These are phyloP conservation scores for Pseudogymnoascus sp. DNA, from an alignment of 2,329 filamentous ascomycete genomes.

Conservation along the genomic window DNA sequence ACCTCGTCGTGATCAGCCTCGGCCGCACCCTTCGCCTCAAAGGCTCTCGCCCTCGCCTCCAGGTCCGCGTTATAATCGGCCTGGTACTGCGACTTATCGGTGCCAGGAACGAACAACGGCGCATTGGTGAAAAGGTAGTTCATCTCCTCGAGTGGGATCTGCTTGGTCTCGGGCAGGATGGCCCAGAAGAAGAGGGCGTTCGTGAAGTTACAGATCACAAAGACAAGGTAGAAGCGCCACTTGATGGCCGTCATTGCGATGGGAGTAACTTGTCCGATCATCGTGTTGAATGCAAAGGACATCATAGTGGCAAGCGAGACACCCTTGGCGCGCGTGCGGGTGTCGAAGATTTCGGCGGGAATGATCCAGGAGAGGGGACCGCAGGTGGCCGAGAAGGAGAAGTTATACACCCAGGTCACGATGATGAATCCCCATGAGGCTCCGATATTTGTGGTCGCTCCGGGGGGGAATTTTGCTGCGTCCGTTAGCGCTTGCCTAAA, in stretches of 20 bases:
- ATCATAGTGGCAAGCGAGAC: constrained; percentile 68
- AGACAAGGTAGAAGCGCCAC: constrained; percentile 47
- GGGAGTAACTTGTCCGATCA: constrained; percentile 63
- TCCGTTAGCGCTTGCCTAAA: neutral
- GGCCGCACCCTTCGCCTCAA: constrained; percentile 41
- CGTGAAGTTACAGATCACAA: constrained; percentile 59
- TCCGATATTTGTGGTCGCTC: constrained; percentile 37
- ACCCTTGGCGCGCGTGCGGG: constrained; percentile 64
- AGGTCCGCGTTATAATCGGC: constrained; percentile 42
- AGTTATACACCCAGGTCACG: constrained; percentile 74
- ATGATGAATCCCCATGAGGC: constrained; percentile 69
- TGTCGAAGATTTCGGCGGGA: constrained; percentile 69
- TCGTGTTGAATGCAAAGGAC: constrained; percentile 67
- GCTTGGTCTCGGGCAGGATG: constrained; percentile 58
- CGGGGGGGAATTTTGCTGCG: constrained; percentile 50
- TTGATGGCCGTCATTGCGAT: constrained; percentile 41
- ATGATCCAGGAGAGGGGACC: constrained; percentile 59
- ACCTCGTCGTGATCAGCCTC: neutral
- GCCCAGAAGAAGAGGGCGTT: constrained; percentile 62
- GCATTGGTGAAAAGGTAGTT: constrained; percentile 58
- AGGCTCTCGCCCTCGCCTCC: constrained; percentile 49
- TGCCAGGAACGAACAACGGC: constrained; percentile 53
- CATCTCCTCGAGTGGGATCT: constrained; percentile 60
- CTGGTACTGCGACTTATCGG: constrained; percentile 44
- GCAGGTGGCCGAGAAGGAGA: constrained; percentile 63